Evolutionary conservation across 2,329 filamentous ascomycete species (phyloP).

Genomic region (Exophiala xenobiotica): DNA sequence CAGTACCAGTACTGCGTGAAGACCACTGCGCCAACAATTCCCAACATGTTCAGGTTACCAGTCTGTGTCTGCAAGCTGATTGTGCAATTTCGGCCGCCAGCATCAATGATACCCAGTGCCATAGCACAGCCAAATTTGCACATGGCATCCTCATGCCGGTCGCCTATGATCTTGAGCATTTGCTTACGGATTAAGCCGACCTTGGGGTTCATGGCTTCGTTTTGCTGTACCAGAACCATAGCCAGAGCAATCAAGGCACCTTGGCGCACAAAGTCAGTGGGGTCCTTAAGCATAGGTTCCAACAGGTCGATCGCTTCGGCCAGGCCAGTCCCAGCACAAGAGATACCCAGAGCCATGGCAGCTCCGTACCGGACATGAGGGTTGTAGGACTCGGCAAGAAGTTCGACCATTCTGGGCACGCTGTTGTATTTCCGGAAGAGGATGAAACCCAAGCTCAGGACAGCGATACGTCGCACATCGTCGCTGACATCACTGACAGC

Average conservation of each 20-base stretch:
- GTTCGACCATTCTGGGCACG: conserved; percentile 97
- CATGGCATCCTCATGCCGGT: conserved; percentile 98
- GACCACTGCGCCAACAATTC: conserved; percentile 94
- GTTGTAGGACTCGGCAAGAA: conserved; percentile 97
- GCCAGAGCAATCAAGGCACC: conserved; percentile 89
- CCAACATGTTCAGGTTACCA: conserved; percentile 97
- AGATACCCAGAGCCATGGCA: conserved; percentile 97
- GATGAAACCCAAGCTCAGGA: conserved; percentile 97
- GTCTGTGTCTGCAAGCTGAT: conserved; percentile 97
- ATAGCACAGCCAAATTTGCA: conserved; percentile 96
- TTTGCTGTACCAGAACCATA: conserved; percentile 99
- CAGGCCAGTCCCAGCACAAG: conserved; percentile 91
- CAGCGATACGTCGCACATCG: conserved; percentile 90
- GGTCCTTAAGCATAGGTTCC: conserved; percentile 99
- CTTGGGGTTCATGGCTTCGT: conserved; percentile 98
- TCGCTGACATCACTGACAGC: conserved; percentile 98
- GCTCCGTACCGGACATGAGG: conserved; percentile 97
- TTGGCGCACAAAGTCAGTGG: conserved; percentile 96
- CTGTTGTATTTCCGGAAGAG: conserved; percentile 96
- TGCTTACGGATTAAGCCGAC: conserved; percentile 87
- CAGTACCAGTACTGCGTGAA: conserved; percentile 99
- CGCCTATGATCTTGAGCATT: conserved; percentile 87
- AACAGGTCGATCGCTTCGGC: conserved; percentile 95
- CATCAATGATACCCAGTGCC: conserved; percentile 94
- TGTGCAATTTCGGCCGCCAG: conserved; percentile 95